These are phyloP conservation scores for Curvularia spicifera DNA, from an alignment of 2,329 filamentous ascomycete species.

Conservation along the genomic window DNA sequence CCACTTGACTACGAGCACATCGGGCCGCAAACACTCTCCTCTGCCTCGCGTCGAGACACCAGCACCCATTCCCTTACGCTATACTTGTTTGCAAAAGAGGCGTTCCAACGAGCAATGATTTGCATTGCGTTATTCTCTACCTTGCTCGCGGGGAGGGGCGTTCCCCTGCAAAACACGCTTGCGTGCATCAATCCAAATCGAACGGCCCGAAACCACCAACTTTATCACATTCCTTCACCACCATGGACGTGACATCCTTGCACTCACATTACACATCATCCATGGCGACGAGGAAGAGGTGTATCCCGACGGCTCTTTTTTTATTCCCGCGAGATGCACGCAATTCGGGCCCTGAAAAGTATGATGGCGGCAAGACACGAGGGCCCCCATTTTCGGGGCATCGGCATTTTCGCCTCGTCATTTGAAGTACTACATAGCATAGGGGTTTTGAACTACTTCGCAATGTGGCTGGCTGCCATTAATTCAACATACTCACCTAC, in stretches of 20 bases:
- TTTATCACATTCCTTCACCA: background rate
- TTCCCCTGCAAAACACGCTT: slow-evolving; percentile 1
- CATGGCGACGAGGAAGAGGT: background rate
- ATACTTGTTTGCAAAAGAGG: background rate
- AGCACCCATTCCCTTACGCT: background rate
- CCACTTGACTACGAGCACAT: background rate
- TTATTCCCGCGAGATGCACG: no score
- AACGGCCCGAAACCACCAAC: slow-evolving; percentile 5
- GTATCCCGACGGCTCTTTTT: no score
- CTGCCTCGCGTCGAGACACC: background rate
- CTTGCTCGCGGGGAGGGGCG: background rate
- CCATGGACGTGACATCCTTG: background rate
- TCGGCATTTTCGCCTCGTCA: no score
- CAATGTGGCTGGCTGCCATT: no score
- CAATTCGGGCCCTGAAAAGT: background rate
- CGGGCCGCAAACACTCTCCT: background rate
- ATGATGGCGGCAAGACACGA: background rate
- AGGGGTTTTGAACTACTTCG: no score
- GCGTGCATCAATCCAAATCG: background rate
- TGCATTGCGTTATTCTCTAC: background rate
- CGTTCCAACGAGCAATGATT: background rate
- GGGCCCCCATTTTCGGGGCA: no score
- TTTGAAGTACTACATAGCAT: no score
- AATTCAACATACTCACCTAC: no score
- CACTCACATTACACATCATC: background rate